Evolutionary conservation across 1,284 basidiomycete genomes (phyloP), one percentile per base, ranked within the genome.

Genomic region (Cryptococcus sp.): DNA sequence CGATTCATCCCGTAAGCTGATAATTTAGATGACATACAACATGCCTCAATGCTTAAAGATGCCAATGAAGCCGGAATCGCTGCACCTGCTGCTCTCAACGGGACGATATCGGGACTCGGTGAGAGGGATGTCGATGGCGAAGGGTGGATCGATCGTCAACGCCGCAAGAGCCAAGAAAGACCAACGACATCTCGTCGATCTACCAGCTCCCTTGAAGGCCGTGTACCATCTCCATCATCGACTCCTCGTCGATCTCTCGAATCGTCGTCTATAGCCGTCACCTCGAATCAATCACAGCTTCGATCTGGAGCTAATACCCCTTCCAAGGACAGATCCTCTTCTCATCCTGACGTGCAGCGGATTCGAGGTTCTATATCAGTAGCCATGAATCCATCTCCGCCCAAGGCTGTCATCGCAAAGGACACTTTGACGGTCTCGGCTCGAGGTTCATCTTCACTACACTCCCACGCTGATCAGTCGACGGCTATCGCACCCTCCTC

Each of bases 41-140:
- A 92, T 76, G 86, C 63, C 78, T 83, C 67, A 83, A 88, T 74
- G 84, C 84, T 70, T 81, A 87, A 70, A 81, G 82, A 57, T 84
- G 87, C 70, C 81, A 83, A 65, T 47, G 65, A 57, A 16, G 67
- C 65, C 3, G 68, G 69, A 5, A 63, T 69, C 13, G 55, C 70
- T 1, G 66, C 71, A 19, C 69, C 70, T 4, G 67, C 67, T 24
- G 70, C 67, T 1, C 49, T 74, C 24, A 72, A 62, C 9, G 72
- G 72, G 0, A 57, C 61, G 14, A 53, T 67, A 4, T n/a, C n/a
- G n/a, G n/a, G n/a, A n/a, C 57, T 48, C 7, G 49, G 45, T 5
- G 32, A 39, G 5, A 16, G 54, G 31, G 53, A 63, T 2, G 48
- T 51, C 21, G 60, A 59, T 4, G 49, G 19, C 11, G 63, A 69